Evolutionary conservation across 106 monocot species (phyloP), one percentile per base, ranked within the genome.

Genomic region (Dendrobium huoshanense): DNA sequence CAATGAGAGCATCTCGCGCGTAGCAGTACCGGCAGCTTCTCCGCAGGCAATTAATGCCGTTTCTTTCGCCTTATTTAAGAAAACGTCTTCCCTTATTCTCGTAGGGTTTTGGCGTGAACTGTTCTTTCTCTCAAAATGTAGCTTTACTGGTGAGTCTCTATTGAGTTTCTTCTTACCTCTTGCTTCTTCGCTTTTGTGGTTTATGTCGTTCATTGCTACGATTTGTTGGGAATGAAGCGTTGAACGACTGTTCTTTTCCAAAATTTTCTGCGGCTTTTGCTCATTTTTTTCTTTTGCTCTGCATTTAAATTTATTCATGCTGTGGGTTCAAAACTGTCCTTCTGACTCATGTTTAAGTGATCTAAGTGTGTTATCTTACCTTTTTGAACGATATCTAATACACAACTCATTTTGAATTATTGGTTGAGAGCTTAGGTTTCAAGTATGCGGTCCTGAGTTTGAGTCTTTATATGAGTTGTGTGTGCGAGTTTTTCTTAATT

Each of bases 21-120:
- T 49, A 49, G 76, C 48, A 41, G 43, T 41, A 41, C 29, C 20
- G 74, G 20, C 74, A 20, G 74, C 74, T 75, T 11, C 16, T 75
- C 74, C 74, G 43, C 43, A 40, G 74, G 5, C 43, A 74, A 44
- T 75, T 41, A 75, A 75, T 75, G 74, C 43, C 44, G 43, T 20
- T 45, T 6, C 20, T 44, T 44, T 20, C 29, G n/a, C 17, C 8
- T 44, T 44, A 75, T 75, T 75, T 75, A 20, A 10, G 13, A 3
- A 1, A 13, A 3, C 22, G 3, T 20, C 2, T 0, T 74, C 43
- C 9, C 4, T 20, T 18, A 6, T 19, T 11, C 6, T 44, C 4
- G 2, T 76, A 76, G 76, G 76, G 76, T 75, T 76, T 76, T 76
- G 74, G n/a, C 43, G 74, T 22, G 22, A 73, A 41, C 41, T 16